These are phyloP conservation scores for Sugiyamaella chiloensis DNA, from an alignment of 805 yeast genomes.

Conservation along the genomic window DNA sequence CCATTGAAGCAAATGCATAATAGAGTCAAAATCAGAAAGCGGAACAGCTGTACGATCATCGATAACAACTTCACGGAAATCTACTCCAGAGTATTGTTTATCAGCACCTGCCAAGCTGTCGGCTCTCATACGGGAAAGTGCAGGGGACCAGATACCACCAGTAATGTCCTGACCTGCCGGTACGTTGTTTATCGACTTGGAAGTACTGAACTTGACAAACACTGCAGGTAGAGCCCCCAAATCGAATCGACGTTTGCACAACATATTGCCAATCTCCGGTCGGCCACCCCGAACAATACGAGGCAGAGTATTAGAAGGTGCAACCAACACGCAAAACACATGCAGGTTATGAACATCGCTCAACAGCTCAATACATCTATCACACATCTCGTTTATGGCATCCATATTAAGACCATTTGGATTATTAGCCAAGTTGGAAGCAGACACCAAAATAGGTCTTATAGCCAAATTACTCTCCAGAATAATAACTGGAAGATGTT, in stretches of 20 bases:
- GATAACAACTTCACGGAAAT: conserved; percentile 65
- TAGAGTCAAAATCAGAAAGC: conserved; percentile 65
- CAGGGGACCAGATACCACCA: conserved; percentile 84
- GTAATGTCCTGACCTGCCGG: conserved; percentile 71
- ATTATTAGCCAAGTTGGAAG: not conserved
- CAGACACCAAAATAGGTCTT: conserved; percentile 32
- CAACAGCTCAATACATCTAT: conserved; percentile 44
- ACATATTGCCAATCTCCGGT: conserved; percentile 87
- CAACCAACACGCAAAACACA: conserved; percentile 75
- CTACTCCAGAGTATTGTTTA: conserved; percentile 77
- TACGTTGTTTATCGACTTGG: conserved; percentile 58
- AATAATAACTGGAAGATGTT: conserved; percentile 78
- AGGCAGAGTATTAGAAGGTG: conserved; percentile 78
- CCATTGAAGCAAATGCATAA: conserved; percentile 74
- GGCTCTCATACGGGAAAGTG: conserved; percentile 63
- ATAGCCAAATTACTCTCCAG: conserved; percentile 66
- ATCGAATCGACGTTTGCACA: conserved; percentile 69
- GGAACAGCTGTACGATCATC: conserved; percentile 79
- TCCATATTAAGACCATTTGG: conserved; percentile 23
- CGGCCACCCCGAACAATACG: conserved; percentile 82
- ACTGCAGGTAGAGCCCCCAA: conserved; percentile 78
- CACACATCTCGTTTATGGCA: conserved; percentile 49
- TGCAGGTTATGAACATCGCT: conserved; percentile 66
- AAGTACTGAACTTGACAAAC: conserved; percentile 74
- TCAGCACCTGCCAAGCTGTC: conserved; percentile 61